Evolutionary conservation across 768 basidiomycete species (phyloP).

Genomic region (Calocybe cyanea): DNA sequence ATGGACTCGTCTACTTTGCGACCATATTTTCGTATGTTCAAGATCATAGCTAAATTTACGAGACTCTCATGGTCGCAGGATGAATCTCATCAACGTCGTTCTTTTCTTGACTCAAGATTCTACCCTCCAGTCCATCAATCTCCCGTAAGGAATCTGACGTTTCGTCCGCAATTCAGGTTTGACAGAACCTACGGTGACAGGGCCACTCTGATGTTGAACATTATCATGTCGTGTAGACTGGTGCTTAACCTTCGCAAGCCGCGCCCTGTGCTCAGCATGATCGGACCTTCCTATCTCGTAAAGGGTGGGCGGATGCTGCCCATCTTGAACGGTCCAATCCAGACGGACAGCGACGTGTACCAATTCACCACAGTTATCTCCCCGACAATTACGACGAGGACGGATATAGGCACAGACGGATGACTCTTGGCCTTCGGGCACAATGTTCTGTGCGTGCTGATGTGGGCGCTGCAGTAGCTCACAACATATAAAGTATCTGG

Average conservation of each 20-base stretch:
- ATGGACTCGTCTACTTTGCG: slow-evolving; percentile 24
- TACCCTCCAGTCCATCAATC: slow-evolving; percentile 16
- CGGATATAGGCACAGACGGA: too few relatives aligned
- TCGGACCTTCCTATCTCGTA: not conserved
- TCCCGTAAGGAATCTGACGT: slow-evolving; percentile 14
- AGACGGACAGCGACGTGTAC: too few relatives aligned
- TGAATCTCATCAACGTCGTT: slow-evolving; percentile 21
- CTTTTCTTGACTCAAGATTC: slow-evolving; percentile 17
- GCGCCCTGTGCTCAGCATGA: not conserved
- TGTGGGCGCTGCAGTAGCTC: too few relatives aligned
- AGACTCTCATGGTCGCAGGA: not conserved
- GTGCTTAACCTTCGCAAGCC: slow-evolving; percentile 20
- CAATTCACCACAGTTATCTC: too few relatives aligned
- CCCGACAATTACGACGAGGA: too few relatives aligned
- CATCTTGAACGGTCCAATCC: slow-evolving; percentile 4
- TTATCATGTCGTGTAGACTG: slow-evolving; percentile 23
- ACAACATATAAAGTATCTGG: too few relatives aligned
- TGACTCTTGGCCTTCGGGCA: too few relatives aligned
- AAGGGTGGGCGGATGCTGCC: not conserved
- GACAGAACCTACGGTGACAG: slow-evolving; percentile 4
- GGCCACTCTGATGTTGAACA: slow-evolving; percentile 19
- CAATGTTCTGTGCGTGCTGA: too few relatives aligned
- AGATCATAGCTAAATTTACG: too few relatives aligned
- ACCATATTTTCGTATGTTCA: slow-evolving; percentile 19
- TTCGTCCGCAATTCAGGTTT: not conserved